Percentiles rank a stretch among this genome's conserved stretches.
phyloP scores from a whole-genome alignment of 345 rosid genomes.

The Arabidopsis arenosa region DNA sequence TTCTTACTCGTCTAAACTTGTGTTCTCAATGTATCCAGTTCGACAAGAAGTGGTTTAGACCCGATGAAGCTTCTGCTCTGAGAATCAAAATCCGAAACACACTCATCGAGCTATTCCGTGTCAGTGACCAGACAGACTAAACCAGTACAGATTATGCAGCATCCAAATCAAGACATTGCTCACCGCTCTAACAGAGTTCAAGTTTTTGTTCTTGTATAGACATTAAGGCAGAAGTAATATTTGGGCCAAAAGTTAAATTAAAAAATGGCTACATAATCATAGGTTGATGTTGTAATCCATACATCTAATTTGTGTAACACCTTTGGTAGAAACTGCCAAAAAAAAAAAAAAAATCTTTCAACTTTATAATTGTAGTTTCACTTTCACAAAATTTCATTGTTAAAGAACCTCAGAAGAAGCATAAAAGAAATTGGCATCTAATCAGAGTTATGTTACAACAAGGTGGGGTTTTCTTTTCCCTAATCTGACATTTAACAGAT shows the following conservation, averaged over 20 bases:
- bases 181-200: constrained; percentile 19
- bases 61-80: constrained; percentile 83
- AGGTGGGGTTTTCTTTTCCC: not conserved
- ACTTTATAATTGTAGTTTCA: not conserved
- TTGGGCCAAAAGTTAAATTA: constrained; percentile 1
- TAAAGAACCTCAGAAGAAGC: not conserved
- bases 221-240: not conserved
- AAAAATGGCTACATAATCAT: not conserved
- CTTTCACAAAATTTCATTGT: not conserved
- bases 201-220: constrained; percentile 13
- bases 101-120: constrained; percentile 59
- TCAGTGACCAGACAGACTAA: constrained; percentile 27
- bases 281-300: constrained; percentile 8
- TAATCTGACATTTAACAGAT: not conserved
- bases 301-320: not conserved
- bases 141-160: constrained; percentile 28
- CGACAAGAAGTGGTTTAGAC: constrained; percentile 85
- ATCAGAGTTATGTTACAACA: constrained; percentile 22
- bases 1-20: constrained; percentile 19
- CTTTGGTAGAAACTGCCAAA: not conserved
- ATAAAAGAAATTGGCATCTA: constrained; percentile 7
- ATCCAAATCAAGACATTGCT: constrained; percentile 24
- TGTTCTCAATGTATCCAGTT: constrained; percentile 51
- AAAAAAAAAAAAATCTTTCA: not conserved
- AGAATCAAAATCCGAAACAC: constrained; percentile 64